These are phyloP conservation scores for Diaporthe sp. DNA, from an alignment of 2,329 filamentous ascomycete genomes.

Conservation along the genomic window DNA sequence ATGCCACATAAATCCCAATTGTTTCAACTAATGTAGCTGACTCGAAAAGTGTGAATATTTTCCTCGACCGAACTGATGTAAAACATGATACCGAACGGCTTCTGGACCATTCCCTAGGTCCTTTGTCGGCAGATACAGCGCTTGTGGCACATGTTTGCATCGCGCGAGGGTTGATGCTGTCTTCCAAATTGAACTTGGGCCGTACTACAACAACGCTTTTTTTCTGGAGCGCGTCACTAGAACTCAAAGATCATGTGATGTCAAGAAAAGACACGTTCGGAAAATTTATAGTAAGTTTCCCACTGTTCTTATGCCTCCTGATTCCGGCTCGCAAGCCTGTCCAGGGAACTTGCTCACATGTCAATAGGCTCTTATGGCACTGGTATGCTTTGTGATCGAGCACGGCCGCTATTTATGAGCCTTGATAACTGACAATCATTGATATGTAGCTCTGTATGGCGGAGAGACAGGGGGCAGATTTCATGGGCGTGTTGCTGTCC, in stretches of 20 bases:
- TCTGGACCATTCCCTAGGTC: not conserved
- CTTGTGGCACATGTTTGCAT: not conserved
- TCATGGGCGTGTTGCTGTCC: not conserved
- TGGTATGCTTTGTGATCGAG: not conserved
- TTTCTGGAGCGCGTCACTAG: not conserved
- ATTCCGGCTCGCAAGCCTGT: not conserved
- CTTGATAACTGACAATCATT: too few species aligned
- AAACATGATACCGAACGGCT: not conserved
- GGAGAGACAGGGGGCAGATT: not conserved
- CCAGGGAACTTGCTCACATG: not conserved
- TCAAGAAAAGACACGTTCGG: not conserved
- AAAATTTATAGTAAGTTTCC: not conserved
- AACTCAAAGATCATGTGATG: not conserved
- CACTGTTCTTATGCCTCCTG: not conserved
- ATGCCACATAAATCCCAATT: fast-evolving
- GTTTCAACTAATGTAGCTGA: not conserved
- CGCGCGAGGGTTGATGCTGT: not conserved
- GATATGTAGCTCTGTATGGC: not conserved
- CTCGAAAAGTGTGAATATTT: not conserved
- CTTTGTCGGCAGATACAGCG: not conserved
- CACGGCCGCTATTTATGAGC: too few species aligned
- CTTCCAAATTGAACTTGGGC: not conserved
- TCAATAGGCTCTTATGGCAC: not conserved
- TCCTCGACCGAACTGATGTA: not conserved
- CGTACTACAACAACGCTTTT: not conserved